Percentiles rank a stretch among this genome's conserved stretches.
Conservation (phyloP, 2,329 filamentous ascomycete genomes). For the Gremmenia infestans region DNA sequence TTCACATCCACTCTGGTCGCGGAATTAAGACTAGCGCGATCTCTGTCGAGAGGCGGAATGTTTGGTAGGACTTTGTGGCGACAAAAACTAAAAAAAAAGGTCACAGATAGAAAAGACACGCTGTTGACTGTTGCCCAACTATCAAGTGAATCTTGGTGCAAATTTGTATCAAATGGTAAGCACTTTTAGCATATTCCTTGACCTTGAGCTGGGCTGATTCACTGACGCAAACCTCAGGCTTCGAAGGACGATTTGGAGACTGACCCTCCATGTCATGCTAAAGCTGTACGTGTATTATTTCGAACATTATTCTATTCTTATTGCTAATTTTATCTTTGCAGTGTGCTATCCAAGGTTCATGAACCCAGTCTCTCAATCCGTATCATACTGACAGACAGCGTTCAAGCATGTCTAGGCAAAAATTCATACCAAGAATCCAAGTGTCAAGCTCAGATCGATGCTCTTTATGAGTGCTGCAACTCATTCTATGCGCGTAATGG, state of each 20-base stretch:
- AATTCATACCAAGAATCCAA: constrained; percentile 82
- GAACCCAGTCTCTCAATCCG: constrained; percentile 11
- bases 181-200: not conserved
- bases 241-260: constrained; percentile 66
- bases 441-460: constrained; percentile 73
- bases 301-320: not conserved
- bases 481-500: constrained; percentile 79
- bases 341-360: constrained; percentile 87
- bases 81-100: not conserved
- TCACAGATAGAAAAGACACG: not conserved
- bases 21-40: too few species aligned
- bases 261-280: constrained; percentile 78
- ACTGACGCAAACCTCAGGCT: constrained; percentile 30
- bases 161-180: not conserved
- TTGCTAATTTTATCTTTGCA: constrained; percentile 32
- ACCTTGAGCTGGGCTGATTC: too few species aligned
- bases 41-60: too few species aligned
- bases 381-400: not conserved
- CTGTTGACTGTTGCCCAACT: not conserved
- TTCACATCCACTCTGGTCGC: not conserved
- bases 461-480: constrained; percentile 90
- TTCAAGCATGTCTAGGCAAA: constrained; percentile 72
- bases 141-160: not conserved
- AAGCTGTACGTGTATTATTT: constrained; percentile 58
- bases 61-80: not conserved